Evolutionary conservation across 2,329 filamentous ascomycete species (phyloP).

Genomic region (Botrytis squamosa): DNA sequence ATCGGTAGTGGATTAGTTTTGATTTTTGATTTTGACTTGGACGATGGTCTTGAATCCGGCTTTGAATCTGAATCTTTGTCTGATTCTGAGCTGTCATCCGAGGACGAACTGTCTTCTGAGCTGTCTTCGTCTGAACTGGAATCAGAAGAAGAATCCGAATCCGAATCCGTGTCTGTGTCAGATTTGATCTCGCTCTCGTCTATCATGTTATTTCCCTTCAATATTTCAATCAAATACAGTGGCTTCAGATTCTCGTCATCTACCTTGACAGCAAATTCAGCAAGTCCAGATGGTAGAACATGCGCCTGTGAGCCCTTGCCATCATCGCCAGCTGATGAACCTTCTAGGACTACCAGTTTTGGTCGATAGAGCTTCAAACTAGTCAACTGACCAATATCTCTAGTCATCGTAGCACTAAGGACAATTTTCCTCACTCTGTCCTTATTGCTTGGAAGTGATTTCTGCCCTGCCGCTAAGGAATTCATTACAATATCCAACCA

Average conservation of each 20-base stretch:
- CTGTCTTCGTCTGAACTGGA: constrained; percentile 20
- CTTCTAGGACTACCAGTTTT: constrained; percentile 72
- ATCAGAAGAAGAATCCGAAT: constrained; percentile 23
- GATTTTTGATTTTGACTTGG: not conserved
- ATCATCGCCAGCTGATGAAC: constrained; percentile 32
- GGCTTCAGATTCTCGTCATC: constrained; percentile 73
- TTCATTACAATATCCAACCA: constrained; percentile 77
- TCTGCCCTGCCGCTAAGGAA: constrained; percentile 44
- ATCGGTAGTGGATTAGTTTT: constrained; percentile 20
- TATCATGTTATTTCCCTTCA: constrained; percentile 56
- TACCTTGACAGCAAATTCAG: constrained; percentile 67
- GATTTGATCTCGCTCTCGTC: constrained; percentile 37
- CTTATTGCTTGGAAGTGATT: not conserved
- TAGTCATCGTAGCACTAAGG: constrained; percentile 88
- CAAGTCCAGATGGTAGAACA: constrained; percentile 61
- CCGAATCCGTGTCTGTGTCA: constrained; percentile 35
- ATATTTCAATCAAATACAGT: constrained; percentile 76
- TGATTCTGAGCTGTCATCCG: constrained; percentile 13
- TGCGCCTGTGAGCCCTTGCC: constrained; percentile 47
- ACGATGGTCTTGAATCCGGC: not conserved
- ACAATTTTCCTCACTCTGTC: constrained; percentile 72
- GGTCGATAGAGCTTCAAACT: constrained; percentile 72
- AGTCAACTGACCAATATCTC: constrained; percentile 76
- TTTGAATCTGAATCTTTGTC: constrained; percentile 19
- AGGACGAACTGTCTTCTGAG: constrained; percentile 11